Evolutionary conservation across 345 rosid species (phyloP).

Genomic region (Euphorbia tirucalli): DNA sequence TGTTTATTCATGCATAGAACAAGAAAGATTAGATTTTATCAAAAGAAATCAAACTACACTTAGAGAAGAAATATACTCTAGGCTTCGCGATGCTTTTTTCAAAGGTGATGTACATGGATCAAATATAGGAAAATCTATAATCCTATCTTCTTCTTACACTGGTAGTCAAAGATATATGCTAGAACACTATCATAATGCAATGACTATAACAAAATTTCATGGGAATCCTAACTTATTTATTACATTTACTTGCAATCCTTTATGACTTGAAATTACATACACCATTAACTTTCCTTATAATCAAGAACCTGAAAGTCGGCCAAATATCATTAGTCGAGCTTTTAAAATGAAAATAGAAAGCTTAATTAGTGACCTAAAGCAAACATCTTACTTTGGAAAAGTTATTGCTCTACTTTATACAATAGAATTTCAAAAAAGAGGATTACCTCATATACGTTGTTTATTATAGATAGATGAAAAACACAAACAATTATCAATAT

Average conservation of each 20-base stretch:
- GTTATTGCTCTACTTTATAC: not conserved
- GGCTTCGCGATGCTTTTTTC: not conserved
- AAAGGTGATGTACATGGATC: not conserved
- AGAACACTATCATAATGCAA: not conserved
- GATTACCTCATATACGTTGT: too few relatives aligned
- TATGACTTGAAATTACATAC: not conserved
- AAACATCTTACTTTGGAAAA: not conserved
- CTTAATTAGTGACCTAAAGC: not conserved
- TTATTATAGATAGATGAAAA: rapidly evolving
- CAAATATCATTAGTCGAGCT: not conserved
- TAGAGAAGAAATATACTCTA: not conserved
- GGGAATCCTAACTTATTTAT: not conserved
- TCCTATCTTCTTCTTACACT: not conserved
- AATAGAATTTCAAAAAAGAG: slow-evolving; percentile 10
- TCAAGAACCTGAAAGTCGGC: not conserved
- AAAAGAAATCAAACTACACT: not conserved
- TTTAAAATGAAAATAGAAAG: not conserved
- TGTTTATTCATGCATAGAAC: not conserved
- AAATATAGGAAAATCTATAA: not conserved
- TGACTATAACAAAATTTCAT: not conserved
- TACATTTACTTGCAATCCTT: not conserved
- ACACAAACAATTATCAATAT: not conserved
- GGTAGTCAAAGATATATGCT: not conserved
- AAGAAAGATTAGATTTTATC: not conserved
- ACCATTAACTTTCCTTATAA: rapidly evolving